phyloP scores from a whole-genome alignment of 2,329 filamentous ascomycete species.

The Colletotrichum truncatum region DNA sequence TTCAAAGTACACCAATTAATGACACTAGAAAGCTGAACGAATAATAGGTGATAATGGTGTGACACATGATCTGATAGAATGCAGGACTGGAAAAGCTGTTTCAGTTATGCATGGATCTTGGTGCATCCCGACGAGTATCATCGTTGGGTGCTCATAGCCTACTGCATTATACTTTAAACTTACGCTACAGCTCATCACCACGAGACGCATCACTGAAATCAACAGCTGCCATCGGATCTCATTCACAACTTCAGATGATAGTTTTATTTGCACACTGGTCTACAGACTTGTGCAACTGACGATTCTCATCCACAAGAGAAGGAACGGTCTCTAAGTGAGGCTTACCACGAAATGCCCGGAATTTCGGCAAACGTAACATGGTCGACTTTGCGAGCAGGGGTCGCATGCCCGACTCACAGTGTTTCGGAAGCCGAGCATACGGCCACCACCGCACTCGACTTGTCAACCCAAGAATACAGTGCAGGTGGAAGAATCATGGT shows the following conservation, averaged over 20 bases:
- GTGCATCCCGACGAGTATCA: background rate
- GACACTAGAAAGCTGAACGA: too few relatives aligned
- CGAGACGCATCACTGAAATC: background rate
- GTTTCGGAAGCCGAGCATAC: slow-evolving; percentile 24
- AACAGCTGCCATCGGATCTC: slow-evolving; percentile 13
- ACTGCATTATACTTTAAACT: background rate
- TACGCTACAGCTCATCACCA: background rate
- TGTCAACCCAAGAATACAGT: background rate
- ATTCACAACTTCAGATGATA: slow-evolving; percentile 20
- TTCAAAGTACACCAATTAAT: too few relatives aligned
- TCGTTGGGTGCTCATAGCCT: background rate
- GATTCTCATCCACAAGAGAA: background rate
- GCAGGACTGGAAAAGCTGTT: background rate
- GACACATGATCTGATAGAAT: background rate
- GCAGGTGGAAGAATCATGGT: background rate
- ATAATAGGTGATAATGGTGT: background rate
- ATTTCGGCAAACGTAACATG: slow-evolving; percentile 13
- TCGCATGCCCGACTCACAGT: slow-evolving; percentile 21
- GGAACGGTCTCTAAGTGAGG: background rate
- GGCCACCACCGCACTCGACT: background rate
- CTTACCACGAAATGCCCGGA: background rate
- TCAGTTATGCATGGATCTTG: slow-evolving; percentile 16
- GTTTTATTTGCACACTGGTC: background rate
- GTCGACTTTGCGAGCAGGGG: slow-evolving; percentile 4
- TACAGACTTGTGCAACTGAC: background rate